These are phyloP conservation scores for Taiwanofungus camphoratus DNA, from an alignment of 1,284 basidiomycete genomes.

Conservation along the genomic window DNA sequence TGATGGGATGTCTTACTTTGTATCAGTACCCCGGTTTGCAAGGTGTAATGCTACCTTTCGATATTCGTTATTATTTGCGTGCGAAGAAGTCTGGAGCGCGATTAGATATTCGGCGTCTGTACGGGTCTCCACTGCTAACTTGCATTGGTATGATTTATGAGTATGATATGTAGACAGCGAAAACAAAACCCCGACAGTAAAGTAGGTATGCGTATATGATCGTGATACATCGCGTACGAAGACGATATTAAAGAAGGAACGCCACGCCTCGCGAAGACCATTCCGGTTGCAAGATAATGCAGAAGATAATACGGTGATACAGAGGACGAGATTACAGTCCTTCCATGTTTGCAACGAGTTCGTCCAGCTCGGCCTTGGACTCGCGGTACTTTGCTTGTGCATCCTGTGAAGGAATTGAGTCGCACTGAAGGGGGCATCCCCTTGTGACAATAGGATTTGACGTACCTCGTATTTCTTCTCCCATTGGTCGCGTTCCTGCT, in stretches of 20 bases:
- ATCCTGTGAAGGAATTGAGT: constrained; percentile 46
- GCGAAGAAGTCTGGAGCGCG: not conserved
- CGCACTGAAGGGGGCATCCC: constrained; percentile 4
- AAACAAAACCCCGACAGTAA: constrained; percentile 7
- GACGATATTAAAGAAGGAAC: not conserved
- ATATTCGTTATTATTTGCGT: not conserved
- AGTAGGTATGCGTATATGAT: constrained; percentile 9
- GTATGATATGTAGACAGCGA: constrained; percentile 7
- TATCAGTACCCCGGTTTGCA: not conserved
- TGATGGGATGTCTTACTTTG: not conserved
- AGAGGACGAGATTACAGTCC: constrained; percentile 48
- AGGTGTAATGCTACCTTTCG: not conserved
- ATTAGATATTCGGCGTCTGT: not conserved
- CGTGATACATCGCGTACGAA: constrained; percentile 4
- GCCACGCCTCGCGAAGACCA: not conserved
- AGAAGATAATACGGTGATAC: not conserved
- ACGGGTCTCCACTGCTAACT: not conserved
- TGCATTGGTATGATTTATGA: constrained; percentile 8
- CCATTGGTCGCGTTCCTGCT: constrained; percentile 91
- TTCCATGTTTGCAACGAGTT: constrained; percentile 81
- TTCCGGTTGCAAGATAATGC: not conserved
- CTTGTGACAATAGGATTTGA: no score
- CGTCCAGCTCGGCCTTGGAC: constrained; percentile 84
- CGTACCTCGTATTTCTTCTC: constrained; percentile 93
- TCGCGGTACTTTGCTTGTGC: constrained; percentile 67